These are phyloP conservation scores for Prunella vulgaris DNA, from an alignment of 257 asterid genomes.

Conservation along the genomic window DNA sequence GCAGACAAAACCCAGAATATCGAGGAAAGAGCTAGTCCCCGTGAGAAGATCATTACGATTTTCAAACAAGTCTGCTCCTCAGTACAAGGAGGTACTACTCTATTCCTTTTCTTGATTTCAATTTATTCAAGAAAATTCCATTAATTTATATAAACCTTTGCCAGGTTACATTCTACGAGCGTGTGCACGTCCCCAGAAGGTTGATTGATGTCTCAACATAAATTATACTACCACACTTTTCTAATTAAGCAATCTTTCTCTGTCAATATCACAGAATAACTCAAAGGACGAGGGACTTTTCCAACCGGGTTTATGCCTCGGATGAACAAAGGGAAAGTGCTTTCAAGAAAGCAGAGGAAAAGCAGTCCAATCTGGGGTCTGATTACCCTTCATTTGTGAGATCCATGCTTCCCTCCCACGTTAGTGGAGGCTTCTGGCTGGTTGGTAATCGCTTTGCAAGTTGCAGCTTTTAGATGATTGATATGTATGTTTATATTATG, in stretches of 20 bases:
- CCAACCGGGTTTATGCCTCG: conserved; percentile 60
- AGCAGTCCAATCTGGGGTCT: conserved; percentile 48
- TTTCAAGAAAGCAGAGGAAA: conserved; percentile 54
- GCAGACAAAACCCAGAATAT: conserved; percentile 54
- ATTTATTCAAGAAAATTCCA: not conserved
- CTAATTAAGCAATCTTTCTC: not conserved
- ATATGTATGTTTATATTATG: no score
- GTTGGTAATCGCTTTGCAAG: conserved; percentile 39
- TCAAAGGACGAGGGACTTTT: conserved; percentile 41
- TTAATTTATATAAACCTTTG: not conserved
- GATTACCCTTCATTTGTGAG: conserved; percentile 51
- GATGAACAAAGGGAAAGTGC: conserved; percentile 67
- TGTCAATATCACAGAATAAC: conserved; percentile 31
- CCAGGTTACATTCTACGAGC: conserved; percentile 61
- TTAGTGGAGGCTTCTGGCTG: conserved; percentile 97
- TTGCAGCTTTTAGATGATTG: no score
- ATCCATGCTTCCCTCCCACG: conserved; percentile 94
- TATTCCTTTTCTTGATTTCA: not conserved
- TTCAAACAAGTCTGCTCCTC: conserved; percentile 51
- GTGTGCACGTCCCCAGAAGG: conserved; percentile 75
- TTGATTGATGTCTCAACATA: no score
- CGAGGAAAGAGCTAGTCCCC: conserved; percentile 67
- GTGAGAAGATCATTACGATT: conserved; percentile 76
- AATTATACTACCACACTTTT: no score
- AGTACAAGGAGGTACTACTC: conserved; percentile 55